phyloP scores from a whole-genome alignment of 2,329 filamentous ascomycete genomes.

The Dactylellina parvicollis region DNA sequence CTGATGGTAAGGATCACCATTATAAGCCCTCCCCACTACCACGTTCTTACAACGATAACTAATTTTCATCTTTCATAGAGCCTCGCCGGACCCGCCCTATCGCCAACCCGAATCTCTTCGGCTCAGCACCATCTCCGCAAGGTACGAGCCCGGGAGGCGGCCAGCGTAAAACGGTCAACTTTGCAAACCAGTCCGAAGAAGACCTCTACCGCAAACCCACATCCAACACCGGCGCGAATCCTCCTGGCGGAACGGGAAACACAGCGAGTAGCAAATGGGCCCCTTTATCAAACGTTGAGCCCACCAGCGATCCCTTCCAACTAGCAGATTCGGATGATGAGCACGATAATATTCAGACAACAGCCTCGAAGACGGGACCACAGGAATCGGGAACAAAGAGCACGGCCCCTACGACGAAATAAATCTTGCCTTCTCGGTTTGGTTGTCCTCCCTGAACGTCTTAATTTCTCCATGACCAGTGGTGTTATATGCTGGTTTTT shows the following conservation, averaged over 20 bases:
- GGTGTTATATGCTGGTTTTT: too few relatives aligned
- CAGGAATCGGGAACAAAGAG: constrained; percentile 54
- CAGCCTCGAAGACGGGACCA: constrained; percentile 59
- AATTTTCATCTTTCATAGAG: constrained; percentile 61
- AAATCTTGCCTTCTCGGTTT: background rate
- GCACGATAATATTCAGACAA: constrained; percentile 73
- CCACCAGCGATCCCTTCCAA: constrained; percentile 95
- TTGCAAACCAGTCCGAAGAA: constrained; percentile 63
- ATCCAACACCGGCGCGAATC: constrained; percentile 60
- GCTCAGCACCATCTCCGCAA: constrained; percentile 67
- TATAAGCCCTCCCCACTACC: too few relatives aligned
- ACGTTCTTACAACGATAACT: too few relatives aligned
- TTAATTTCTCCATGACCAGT: too few relatives aligned
- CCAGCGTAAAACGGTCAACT: constrained; percentile 66
- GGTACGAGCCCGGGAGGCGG: constrained; percentile 65
- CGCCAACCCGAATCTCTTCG: constrained; percentile 83
- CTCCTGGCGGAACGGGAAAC: constrained; percentile 55
- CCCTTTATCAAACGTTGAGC: constrained; percentile 84
- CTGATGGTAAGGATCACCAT: constrained; percentile 61
- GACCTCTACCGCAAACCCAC: constrained; percentile 67
- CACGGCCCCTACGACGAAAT: constrained; percentile 32
- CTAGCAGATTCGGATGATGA: constrained; percentile 96
- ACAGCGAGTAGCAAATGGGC: constrained; percentile 87
- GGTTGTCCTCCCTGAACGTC: background rate
- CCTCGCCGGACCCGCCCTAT: constrained; percentile 71